Evolutionary conservation across 257 asterid genomes (phyloP), one percentile per base, ranked within the genome.

Genomic region (Nicotiana noctiflora): DNA sequence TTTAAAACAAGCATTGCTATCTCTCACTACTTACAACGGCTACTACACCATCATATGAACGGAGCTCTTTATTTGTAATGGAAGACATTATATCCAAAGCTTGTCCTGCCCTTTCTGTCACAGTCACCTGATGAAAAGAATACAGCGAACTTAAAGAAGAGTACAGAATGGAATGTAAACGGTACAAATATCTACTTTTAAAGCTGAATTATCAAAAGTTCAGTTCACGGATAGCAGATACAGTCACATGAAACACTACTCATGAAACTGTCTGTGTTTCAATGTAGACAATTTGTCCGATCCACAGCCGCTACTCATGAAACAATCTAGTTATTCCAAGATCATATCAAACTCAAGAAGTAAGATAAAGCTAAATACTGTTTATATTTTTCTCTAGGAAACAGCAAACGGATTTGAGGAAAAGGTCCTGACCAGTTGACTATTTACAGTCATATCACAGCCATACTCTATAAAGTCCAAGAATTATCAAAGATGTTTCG

Each of bases 81-180:
- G 94, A 90, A 79, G 96, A 84, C 93, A 96, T 77, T 77, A 89
- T 84, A 77, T 94, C 97, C 81, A 88, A 89, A 80, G 98, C 99
- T 82, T 96, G 98, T 7, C 97, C 95, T 18, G 94, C 92, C 87
- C 97, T 92, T 87, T 92, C 92, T 37, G 99, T 96, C 87, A 92
- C 90, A 81, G 87, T 83, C 75, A 92, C 99, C 99, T 95, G 90
- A 76, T 77, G 23, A 83, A 77, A 49, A 79, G 56, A 23, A 68
- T 51, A 19, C 1, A 7, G 40, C 2, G 8, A 72, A 46, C 15
- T 46, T 46, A 77, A 57, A 65, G 0, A 79, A 68, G n/a, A 82
- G 65, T 51, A 76, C 23, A 21, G 18, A 53, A 17, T 56, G 21
- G 55, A 56, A 14, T 13, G 0, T 62, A 59, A 65, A 51, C 13